Percentiles rank a stretch among this genome's conserved stretches.
phyloP scores from a whole-genome alignment of 305 asterid species.

The Plantago lanceolata region DNA sequence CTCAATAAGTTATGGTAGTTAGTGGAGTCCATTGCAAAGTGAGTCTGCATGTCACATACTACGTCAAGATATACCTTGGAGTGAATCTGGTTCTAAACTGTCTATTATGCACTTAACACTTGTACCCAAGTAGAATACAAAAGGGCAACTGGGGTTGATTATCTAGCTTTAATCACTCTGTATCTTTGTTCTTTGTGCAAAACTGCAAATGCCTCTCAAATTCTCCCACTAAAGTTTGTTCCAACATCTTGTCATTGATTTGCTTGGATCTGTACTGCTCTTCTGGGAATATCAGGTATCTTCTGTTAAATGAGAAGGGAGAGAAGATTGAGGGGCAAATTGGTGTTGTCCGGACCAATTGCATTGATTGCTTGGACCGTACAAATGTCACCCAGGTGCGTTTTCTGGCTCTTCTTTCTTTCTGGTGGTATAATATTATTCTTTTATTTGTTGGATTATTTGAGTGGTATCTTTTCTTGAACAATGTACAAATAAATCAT shows the following conservation, averaged over 20 bases:
- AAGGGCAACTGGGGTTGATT: not conserved
- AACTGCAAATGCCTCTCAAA: not conserved
- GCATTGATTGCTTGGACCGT: constrained; percentile 97
- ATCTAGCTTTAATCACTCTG: not conserved
- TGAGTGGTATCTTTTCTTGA: not conserved
- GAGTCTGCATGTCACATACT: not conserved
- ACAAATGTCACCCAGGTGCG: constrained; percentile 98
- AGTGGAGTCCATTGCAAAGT: too few relatives aligned
- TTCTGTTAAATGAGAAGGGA: constrained; percentile 83
- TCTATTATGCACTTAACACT: not conserved
- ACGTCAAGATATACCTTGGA: constrained; percentile 11
- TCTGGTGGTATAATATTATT: not conserved
- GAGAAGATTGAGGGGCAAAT: constrained; percentile 83
- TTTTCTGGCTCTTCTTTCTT: constrained; percentile 11
- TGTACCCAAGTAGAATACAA: not conserved
- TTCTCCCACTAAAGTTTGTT: not conserved
- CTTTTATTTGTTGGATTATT: not conserved
- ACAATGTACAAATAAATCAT: too few relatives aligned
- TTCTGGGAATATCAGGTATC: constrained; percentile 54
- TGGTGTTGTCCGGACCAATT: constrained; percentile 94
- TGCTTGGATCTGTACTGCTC: constrained; percentile 20
- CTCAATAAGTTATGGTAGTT: too few relatives aligned
- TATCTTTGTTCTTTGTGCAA: not conserved
- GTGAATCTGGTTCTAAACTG: not conserved
- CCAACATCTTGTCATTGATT: constrained; percentile 20